Evolutionary conservation across 306 rosid genomes (phyloP), one percentile per base, ranked within the genome.

Genomic region (Trifolium subterraneum): DNA sequence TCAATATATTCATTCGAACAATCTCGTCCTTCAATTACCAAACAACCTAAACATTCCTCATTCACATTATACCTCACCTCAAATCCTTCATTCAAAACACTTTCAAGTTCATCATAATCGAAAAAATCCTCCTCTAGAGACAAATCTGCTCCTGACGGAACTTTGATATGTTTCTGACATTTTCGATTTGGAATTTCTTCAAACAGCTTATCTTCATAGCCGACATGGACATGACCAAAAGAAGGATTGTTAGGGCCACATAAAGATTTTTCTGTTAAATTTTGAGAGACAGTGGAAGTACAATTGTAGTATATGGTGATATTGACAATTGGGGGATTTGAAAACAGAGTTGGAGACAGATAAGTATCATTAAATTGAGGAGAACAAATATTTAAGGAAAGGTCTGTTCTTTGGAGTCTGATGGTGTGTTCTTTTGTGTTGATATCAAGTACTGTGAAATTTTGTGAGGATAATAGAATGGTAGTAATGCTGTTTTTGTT

Each of bases 301-400:
- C 88, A 84, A 50, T 31, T 15, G 44, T 74, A 80, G 79, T 41
- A 70, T 41, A 88, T 38, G 12, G 77, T 72, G 47, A 84, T 58
- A 70, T 74, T 1, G 0, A 78, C 70, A 0, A 1, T 6, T 1
- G 15, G 4, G 0, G 25, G n/a, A 13, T 51, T 69, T 2, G 0
- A 0, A 25, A 50, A 50, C 0, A 2, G 9, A 48, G 63, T n/a
- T 0, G 35, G 20, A 10, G 0, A 4, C 29, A 74, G 29, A 9
- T 7, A 7, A 48, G 27, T 71, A 71, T 64, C 19, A 7, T 2
- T 0, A 1, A 31, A 33, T 0, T 4, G 1, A 1, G 1, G 1
- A 5, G 62, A 54, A 66, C 96, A 87, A 10, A n/a, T 12, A 66
- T 50, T 16, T 0, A 1, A 2, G 8, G 0, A 41, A 3, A 73